Conservation (phyloP, 352 stramenopile species). For the Phytophthora ohioensis region DNA sequence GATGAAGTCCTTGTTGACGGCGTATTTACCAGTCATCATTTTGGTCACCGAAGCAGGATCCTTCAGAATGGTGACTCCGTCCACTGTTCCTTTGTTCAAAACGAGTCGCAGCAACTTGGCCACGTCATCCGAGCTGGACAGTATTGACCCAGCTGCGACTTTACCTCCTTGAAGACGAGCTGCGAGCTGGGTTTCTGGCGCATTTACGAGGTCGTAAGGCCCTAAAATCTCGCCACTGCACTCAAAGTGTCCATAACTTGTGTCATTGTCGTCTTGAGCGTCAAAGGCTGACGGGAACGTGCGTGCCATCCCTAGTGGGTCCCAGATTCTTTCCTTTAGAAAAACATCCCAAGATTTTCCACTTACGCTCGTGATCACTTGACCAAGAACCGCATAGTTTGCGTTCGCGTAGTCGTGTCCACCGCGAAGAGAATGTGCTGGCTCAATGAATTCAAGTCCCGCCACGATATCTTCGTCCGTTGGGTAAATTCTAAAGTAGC, state of each 20-base stretch:
- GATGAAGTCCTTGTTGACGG: conserved; percentile 45
- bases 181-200: conserved; percentile 44
- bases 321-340: conserved; percentile 57
- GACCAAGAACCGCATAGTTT: conserved; percentile 70
- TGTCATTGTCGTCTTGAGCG: conserved; percentile 36
- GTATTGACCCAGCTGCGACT: conserved; percentile 52
- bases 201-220: conserved; percentile 52
- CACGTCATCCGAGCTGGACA: conserved; percentile 67
- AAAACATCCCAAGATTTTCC: conserved; percentile 61
- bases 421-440: conserved; percentile 51
- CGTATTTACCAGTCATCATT: conserved; percentile 69
- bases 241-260: conserved; percentile 55
- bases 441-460: conserved; percentile 47
- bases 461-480: conserved; percentile 51
- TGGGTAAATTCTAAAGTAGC: conserved; percentile 46
- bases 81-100: conserved; percentile 69
- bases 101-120: conserved; percentile 63
- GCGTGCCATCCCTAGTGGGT: conserved; percentile 64
- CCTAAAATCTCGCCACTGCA: conserved; percentile 56
- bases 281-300: conserved; percentile 55
- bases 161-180: conserved; percentile 30
- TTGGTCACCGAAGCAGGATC: conserved; percentile 51
- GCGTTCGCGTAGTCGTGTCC: conserved; percentile 69
- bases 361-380: conserved; percentile 64
- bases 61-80: conserved; percentile 56